A percentile compares a stretch with the other conserved stretches of the same genome.
Evolutionary conservation across 2,329 filamentous ascomycete species (phyloP).

Genomic region (Pezicula carpinea): DNA sequence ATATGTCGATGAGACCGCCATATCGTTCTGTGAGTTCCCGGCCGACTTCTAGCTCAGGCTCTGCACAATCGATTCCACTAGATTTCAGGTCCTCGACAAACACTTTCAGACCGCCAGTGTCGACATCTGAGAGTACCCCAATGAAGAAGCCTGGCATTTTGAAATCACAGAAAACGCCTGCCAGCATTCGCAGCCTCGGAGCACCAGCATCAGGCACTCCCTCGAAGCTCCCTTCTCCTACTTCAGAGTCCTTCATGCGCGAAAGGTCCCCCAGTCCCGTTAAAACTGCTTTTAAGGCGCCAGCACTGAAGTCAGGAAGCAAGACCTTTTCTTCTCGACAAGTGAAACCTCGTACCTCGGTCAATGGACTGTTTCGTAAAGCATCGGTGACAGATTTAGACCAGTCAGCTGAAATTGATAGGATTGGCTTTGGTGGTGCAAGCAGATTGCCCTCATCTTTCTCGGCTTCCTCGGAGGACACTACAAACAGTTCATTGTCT

Average conservation of each 20-base stretch:
- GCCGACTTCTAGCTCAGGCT: constrained; percentile 50
- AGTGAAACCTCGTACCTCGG: constrained; percentile 46
- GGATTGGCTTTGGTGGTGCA: constrained; percentile 18
- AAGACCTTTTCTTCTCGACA: constrained; percentile 43
- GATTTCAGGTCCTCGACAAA: constrained; percentile 41
- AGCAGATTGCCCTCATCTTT: constrained; percentile 22
- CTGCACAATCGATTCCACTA: constrained; percentile 28
- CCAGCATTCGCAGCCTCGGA: constrained; percentile 18
- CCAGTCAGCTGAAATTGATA: constrained; percentile 20
- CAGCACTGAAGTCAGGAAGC: constrained; percentile 33
- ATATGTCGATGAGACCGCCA: constrained; percentile 46
- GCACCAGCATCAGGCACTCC: constrained; percentile 12
- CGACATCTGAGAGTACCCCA: constrained; percentile 41
- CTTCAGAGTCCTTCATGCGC: constrained; percentile 25
- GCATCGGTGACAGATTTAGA: constrained; percentile 42
- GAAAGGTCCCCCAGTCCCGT: constrained; percentile 30
- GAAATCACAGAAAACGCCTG: constrained; percentile 33
- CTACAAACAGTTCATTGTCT: constrained; percentile 13
- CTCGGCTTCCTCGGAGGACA: constrained; percentile 22
- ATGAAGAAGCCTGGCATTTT: constrained; percentile 29
- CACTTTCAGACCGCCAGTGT: constrained; percentile 39
- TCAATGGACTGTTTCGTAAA: constrained; percentile 51
- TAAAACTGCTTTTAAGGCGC: constrained; percentile 21
- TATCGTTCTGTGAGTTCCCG: constrained; percentile 46
- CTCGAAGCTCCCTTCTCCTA: constrained; percentile 30